Base-by-base conservation (phyloP, 495 filamentous ascomycete genomes). In the Xylaria flabelliformis region DNA sequence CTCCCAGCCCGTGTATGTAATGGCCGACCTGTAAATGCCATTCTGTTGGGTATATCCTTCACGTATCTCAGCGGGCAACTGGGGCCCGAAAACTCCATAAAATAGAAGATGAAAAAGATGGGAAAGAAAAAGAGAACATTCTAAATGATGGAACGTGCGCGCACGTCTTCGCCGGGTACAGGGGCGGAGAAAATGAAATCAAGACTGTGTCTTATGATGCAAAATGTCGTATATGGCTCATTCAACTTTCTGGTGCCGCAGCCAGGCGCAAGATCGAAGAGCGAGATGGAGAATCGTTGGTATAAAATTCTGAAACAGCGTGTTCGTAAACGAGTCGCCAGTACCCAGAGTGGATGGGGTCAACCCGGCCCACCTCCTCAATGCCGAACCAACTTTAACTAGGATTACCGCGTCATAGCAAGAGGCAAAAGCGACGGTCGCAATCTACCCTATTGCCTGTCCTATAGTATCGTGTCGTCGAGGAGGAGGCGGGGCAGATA, bases 401-500 rank as follows among this genome's bases (percentile, higher is more conserved):
- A 50, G 70, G 70, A 34, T 51, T 19, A 39, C 36, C 63, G n/a
- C 13, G 4, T 61, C 19, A 26, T 42, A 3, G 69, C 19, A 39
- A 21, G 24, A 39, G 8, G 13, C 17, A 36, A 29, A n/a, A 36
- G 7, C 34, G 34, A 44, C 34, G 56, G 5, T 42, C 65, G 34
- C 58, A n/a, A 26, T 70, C 56, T 41, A 86, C 3, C 83, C 83
- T 51, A 86, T 82, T 4, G 84, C 83, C 42, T 81, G 74, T 12
- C 85, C 85, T 70, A 85, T 85, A 21, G 46, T 72, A 44, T 81
- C 77, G 21, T 79, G 75, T 41, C 75, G 79, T 29, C 82, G 75
- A n/a, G 78, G 74, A 21, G 78, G 72, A 21, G 82, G 80, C 39
- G 83, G 80, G 8, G 84, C 82, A 21, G 81, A 82, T 13, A 82